phyloP scores from a whole-genome alignment of 352 stramenopile species.

The Poterioochromonas sp. region DNA sequence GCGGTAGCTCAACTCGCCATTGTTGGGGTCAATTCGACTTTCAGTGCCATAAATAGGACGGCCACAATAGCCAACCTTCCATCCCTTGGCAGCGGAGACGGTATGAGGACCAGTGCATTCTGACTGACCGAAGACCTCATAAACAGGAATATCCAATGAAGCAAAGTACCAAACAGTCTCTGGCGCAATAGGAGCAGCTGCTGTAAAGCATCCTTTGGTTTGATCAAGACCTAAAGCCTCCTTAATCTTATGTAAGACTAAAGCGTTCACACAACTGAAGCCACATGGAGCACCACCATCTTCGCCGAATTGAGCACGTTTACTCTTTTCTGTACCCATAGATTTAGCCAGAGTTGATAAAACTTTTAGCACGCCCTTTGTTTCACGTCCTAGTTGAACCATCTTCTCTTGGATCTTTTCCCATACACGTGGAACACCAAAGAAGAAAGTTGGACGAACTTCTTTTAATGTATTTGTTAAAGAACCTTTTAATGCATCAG shows the following conservation, averaged over 20 bases:
- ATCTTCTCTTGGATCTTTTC: slow-evolving; percentile 68
- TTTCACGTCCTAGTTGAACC: slow-evolving; percentile 51
- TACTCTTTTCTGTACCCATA: slow-evolving; percentile 44
- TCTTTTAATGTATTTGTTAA: slow-evolving; percentile 58
- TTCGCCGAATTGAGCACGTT: slow-evolving; percentile 66
- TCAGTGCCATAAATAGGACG: slow-evolving; percentile 56
- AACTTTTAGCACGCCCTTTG: slow-evolving; percentile 76
- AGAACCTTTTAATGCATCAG: slow-evolving; percentile 62
- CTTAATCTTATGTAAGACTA: slow-evolving; percentile 72
- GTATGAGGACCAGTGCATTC: slow-evolving; percentile 69
- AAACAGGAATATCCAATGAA: slow-evolving; percentile 82
- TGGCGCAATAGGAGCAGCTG: slow-evolving; percentile 77
- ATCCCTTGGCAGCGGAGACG: slow-evolving; percentile 50
- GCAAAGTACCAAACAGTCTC: slow-evolving; percentile 87
- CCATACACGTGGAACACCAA: slow-evolving; percentile 63
- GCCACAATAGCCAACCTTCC: slow-evolving; percentile 74
- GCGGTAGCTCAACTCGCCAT: slow-evolving; percentile 46
- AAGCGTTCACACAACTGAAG: slow-evolving; percentile 68
- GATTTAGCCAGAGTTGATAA: slow-evolving; percentile 77
- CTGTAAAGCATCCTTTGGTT: slow-evolving; percentile 67
- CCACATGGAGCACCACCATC: slow-evolving; percentile 70
- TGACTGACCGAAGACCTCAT: slow-evolving; percentile 79
- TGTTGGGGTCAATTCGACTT: slow-evolving; percentile 47
- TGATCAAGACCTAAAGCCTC: slow-evolving; percentile 77
- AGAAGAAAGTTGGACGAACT: slow-evolving; percentile 64